Evolutionary conservation across 345 rosid species (phyloP).

Genomic region (Euphorbia lathyris): DNA sequence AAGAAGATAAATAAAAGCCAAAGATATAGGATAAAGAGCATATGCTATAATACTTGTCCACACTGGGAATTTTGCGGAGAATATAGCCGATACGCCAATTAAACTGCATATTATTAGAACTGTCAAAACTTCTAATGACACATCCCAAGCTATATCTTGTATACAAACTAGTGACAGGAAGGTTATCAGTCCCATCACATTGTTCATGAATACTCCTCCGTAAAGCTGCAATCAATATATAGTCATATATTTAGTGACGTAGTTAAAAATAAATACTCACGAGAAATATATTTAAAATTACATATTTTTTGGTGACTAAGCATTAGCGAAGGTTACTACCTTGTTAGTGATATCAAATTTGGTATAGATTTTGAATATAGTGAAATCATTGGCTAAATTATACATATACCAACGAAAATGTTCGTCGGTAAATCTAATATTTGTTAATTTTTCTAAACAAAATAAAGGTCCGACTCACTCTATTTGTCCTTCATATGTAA

Average conservation of each 20-base stretch:
- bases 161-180: slow-evolving; percentile 40
- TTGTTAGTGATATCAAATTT: too few relatives aligned
- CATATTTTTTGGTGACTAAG: too few relatives aligned
- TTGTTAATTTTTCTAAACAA: too few relatives aligned
- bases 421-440: too few relatives aligned
- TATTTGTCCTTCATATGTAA: too few relatives aligned
- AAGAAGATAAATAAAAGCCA: slow-evolving; percentile 35
- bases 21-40: slow-evolving; percentile 38
- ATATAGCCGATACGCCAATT: slow-evolving; percentile 30
- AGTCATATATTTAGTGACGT: too few relatives aligned
- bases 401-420: too few relatives aligned
- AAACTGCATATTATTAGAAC: slow-evolving; percentile 39
- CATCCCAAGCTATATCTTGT: slow-evolving; percentile 34
- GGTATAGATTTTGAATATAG: too few relatives aligned
- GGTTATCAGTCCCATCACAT: slow-evolving; percentile 31
- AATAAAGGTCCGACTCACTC: too few relatives aligned
- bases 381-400: too few relatives aligned
- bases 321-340: too few relatives aligned
- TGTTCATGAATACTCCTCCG: slow-evolving; percentile 46
- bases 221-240: slow-evolving; percentile 32
- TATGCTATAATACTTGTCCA: slow-evolving; percentile 38
- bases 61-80: slow-evolving; percentile 26
- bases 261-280: neutral
- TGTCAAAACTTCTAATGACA: slow-evolving; percentile 37
- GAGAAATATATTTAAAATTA: neutral